These are phyloP conservation scores for Avena insularis DNA, from an alignment of 176 grass and related monocot species.

Conservation along the genomic window DNA sequence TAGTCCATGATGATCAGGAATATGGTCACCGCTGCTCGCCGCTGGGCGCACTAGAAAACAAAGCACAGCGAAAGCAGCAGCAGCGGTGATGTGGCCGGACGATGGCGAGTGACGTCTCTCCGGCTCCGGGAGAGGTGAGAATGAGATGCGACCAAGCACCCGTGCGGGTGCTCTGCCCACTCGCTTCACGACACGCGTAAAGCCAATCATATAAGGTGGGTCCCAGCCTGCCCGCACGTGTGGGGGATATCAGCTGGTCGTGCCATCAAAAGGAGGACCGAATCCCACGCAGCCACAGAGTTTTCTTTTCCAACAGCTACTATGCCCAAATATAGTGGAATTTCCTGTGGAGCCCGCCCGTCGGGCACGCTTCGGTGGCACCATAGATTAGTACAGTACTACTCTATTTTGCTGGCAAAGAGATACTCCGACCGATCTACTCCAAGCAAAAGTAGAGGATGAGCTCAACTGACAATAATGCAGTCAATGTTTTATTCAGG, in stretches of 20 bases:
- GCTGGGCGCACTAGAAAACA: background rate
- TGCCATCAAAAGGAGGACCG: background rate
- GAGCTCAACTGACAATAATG: background rate
- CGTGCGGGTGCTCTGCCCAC: slow-evolving; percentile 36
- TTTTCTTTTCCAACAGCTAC: background rate
- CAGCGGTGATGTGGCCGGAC: slow-evolving; percentile 24
- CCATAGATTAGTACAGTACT: background rate
- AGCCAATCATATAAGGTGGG: background rate
- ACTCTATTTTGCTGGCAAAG: background rate
- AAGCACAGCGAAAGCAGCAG: background rate
- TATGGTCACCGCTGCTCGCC: background rate
- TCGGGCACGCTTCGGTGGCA: background rate
- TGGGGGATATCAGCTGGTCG: slow-evolving; percentile 45
- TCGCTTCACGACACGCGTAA: slow-evolving; percentile 21
- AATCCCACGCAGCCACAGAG: background rate
- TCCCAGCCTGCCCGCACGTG: slow-evolving; percentile 31
- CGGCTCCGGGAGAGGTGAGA: background rate
- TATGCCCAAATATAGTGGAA: background rate
- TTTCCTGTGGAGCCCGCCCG: background rate
- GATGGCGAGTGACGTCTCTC: slow-evolving; percentile 22
- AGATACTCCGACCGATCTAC: background rate
- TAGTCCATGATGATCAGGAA: background rate
- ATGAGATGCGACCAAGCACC: slow-evolving; percentile 34
- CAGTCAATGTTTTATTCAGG: background rate
- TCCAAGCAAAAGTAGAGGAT: background rate